Evolutionary conservation across 176 grass and related monocot genomes (phyloP), one percentile per base, ranked within the genome.

Genomic region (Avena eriantha): DNA sequence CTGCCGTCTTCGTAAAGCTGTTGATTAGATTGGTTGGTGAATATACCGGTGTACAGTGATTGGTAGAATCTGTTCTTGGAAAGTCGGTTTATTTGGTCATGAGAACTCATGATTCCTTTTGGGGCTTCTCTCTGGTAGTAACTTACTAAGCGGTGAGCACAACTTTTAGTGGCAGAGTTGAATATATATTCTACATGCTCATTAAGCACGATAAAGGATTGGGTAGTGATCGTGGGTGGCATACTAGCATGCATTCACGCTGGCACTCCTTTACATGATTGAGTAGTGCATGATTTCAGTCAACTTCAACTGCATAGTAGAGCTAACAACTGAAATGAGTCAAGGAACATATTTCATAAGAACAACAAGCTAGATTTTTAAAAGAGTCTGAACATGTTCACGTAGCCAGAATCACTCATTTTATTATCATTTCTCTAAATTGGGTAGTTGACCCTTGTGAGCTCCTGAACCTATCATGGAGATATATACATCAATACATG

Each of bases 201-300:
- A 45, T 55, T 82, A 72, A 78, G 41, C 24, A 86, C 21, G n/a
- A 66, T 16, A 67, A 78, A 89, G 73, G 29, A 45, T 73, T 45
- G 47, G 68, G 63, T 16, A 83, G 54, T 80, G 56, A 85, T 29
- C 6, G 56, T 90, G 76, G 88, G 41, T 23, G 63, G 78, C 83
- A 63, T 17, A 22, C 5, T 29, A 2, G 29, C 29, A 29, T 29
- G 29, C 29, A 29, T 29, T 29, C 29, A 29, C 29, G 29, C 29
- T 10, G 80, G 3, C 57, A 61, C 77, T 63, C 45, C 61, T 76
- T n/a, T 80, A 68, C 60, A 49, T 29, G 29, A 29, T 29, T 29
- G 29, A 29, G 29, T 29, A 1, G 29, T 29, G 29, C 29, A 29
- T 29, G 29, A 29, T 29, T 29, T 29, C 29, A 2, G 29, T 1